A percentile compares a stretch with the other conserved stretches of the same genome.
These are phyloP conservation scores for Cucumis variabilis DNA, from an alignment of 331 rosid genomes.

Conservation along the genomic window DNA sequence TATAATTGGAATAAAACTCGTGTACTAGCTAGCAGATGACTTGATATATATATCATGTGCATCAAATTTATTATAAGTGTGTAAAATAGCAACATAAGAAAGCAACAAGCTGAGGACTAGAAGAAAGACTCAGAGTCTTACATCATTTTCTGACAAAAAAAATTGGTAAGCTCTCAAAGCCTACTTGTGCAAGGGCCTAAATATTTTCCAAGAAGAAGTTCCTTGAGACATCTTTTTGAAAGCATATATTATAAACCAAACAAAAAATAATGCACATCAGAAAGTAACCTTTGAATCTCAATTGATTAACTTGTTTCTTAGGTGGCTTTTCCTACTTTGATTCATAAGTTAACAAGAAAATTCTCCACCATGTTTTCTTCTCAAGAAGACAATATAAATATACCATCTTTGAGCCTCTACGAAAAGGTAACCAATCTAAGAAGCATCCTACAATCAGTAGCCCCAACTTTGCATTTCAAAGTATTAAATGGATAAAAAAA, in stretches of 20 bases:
- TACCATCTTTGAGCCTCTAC: neutral
- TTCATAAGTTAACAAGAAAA: neutral
- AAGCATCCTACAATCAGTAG: neutral
- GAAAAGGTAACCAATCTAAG: neutral
- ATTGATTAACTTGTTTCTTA: neutral
- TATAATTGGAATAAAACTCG: neutral
- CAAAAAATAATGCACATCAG: neutral
- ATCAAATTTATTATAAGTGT: neutral
- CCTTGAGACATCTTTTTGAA: neutral
- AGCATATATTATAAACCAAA: neutral
- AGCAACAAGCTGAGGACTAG: conserved; percentile 1
- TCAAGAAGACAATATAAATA: neutral
- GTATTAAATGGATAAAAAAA: neutral
- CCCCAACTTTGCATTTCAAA: neutral
- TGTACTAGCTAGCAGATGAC: neutral
- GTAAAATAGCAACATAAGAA: neutral
- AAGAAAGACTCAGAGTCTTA: neutral
- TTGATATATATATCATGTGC: neutral
- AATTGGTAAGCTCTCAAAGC: neutral
- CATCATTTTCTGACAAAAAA: neutral
- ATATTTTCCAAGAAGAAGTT: neutral
- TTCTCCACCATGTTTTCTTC: neutral
- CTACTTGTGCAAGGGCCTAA: neutral
- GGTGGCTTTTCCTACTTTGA: neutral
- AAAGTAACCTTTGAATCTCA: neutral